Evolutionary conservation across 768 basidiomycete species (phyloP), one percentile per base, ranked within the genome.

Genomic region (Albatrellus ellisii): DNA sequence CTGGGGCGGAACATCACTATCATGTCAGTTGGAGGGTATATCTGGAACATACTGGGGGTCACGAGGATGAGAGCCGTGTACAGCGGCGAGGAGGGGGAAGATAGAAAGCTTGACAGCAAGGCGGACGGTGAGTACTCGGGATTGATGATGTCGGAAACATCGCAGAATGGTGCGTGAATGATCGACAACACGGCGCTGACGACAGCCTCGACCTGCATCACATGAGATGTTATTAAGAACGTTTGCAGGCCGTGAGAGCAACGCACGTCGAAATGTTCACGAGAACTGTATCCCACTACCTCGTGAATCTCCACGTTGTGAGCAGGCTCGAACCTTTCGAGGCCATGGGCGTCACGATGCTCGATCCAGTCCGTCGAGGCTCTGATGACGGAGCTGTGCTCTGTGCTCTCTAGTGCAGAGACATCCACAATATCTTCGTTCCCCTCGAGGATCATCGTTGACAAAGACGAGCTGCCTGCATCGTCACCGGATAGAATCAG

Each of bases 301-400:
- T 70, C 69, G 29, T 73, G 50, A 27, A 84, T 66, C 52, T 83
- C 76, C 6, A 84, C 61, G 51, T 84, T 84, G 47, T 70, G 63
- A 10, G 69, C 64, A 6, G 79, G 72, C 50, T 81, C 80, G 29
- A 71, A 73, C 44, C 69, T 73, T 54, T 83, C 79, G 3, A 77
- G 61, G 1, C 77, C 79, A 49, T 80, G 74, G 1, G 64, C 66
- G 53, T 79, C 77, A 18, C 63, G 65, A 50, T 77, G 75, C 51
- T 81, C 79, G 12, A 76, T 57, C 81, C 82, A 84, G 52, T 79
- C 73, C 6, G 81, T 83, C 2, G 79, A 81, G 5, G 77, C 78
- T 14, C 59, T 66, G 17, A 77, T 28, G 14, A 42, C 35, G 39
- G 61, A 64, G 14, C 68, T 69, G 26, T 64, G 52, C 11, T 57